These are phyloP conservation scores for Penicillium sp. DNA, from an alignment of 2,329 filamentous ascomycete genomes.

Conservation along the genomic window DNA sequence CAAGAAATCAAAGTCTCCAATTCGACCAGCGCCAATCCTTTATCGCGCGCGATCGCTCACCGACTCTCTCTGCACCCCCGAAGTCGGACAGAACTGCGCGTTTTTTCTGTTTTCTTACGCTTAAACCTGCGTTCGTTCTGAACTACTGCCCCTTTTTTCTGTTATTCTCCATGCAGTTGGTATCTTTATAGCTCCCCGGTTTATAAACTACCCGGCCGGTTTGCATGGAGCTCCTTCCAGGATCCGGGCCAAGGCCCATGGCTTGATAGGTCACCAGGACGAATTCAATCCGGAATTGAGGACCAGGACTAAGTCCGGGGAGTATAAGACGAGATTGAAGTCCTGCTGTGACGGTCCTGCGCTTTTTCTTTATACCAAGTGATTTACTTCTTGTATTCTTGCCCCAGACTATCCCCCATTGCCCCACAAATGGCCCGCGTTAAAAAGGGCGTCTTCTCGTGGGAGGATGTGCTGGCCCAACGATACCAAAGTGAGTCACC, in stretches of 20 bases:
- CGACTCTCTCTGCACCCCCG: conserved; percentile 3
- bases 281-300: conserved; percentile 5
- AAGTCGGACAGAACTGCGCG: neutral
- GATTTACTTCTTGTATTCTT: neutral
- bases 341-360: neutral
- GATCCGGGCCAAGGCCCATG: neutral
- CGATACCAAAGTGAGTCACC: conserved; percentile 41
- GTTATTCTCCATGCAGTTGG: neutral
- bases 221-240: conserved; percentile 17
- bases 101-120: neutral
- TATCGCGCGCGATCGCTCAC: conserved; percentile 6
- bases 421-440: conserved; percentile 33
- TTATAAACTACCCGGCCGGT: conserved; percentile 11
- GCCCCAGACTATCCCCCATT: neutral
- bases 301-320: neutral
- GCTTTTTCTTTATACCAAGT: neutral
- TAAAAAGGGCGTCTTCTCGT: conserved; percentile 42
- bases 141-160: neutral
- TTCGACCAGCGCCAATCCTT: neutral
- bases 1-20: neutral
- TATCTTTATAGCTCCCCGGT: conserved; percentile 4
- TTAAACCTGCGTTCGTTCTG: neutral
- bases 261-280: too few relatives aligned
- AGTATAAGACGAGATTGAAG: neutral
- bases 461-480: conserved; percentile 44